phyloP scores from a whole-genome alignment of 2,329 filamentous ascomycete species.

The Calonectria leucothoes region DNA sequence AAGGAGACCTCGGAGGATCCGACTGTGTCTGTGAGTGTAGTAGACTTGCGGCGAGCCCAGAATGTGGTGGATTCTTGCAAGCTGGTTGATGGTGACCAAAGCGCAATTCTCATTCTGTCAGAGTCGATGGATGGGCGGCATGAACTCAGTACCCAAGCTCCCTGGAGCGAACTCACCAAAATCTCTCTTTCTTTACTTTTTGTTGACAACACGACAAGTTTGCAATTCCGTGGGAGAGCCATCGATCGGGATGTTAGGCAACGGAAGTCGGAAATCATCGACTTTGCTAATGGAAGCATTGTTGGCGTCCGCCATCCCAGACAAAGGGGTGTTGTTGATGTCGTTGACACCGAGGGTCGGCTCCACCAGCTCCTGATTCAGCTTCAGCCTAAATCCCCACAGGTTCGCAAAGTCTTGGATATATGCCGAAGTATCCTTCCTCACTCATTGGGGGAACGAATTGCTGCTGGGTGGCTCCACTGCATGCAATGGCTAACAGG shows the following conservation, averaged over 20 bases:
- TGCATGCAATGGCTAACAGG: constrained; percentile 74
- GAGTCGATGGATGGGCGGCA: constrained; percentile 72
- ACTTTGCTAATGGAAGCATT: constrained; percentile 60
- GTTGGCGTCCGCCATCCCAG: constrained; percentile 68
- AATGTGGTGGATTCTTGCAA: constrained; percentile 80
- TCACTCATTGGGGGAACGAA: constrained; percentile 66
- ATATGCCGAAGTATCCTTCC: constrained; percentile 74
- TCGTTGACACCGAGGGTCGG: constrained; percentile 70
- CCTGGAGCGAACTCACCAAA: constrained; percentile 78
- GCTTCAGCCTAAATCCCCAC: constrained; percentile 72
- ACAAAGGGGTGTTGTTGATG: constrained; percentile 71
- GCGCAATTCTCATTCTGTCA: constrained; percentile 77
- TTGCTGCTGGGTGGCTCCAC: constrained; percentile 80
- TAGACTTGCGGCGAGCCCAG: constrained; percentile 69
- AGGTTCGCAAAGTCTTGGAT: constrained; percentile 70
- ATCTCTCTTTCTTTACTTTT: constrained; percentile 72
- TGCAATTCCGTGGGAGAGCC: constrained; percentile 66
- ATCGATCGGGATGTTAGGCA: constrained; percentile 64
- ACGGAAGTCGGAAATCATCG: constrained; percentile 58
- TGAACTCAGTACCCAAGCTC: constrained; percentile 78
- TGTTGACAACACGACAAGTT: constrained; percentile 68
- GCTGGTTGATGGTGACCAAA: constrained; percentile 73
- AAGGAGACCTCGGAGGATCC: constrained; percentile 34
- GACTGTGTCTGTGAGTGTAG: constrained; percentile 47
- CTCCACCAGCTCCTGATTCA: constrained; percentile 76